A percentile compares a stretch with the other conserved stretches of the same genome.
phyloP scores from a whole-genome alignment of 176 grass and related monocot genomes.

The Carex scoparia region DNA sequence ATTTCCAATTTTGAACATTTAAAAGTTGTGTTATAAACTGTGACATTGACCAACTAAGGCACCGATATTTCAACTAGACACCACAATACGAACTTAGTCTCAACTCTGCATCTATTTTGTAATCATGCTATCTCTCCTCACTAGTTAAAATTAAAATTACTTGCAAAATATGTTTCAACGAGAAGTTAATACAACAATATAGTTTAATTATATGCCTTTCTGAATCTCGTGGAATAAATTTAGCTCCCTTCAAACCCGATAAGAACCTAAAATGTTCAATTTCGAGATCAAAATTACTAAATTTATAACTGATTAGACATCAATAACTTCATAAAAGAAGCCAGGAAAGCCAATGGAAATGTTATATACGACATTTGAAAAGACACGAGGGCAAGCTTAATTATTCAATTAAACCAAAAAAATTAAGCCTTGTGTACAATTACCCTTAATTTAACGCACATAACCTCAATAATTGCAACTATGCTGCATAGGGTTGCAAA shows the following conservation, averaged over 20 bases:
- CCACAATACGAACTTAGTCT: neutral
- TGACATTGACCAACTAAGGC: neutral
- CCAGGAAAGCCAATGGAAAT: neutral
- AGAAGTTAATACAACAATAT: neutral
- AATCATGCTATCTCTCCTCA: neutral
- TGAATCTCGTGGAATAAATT: neutral
- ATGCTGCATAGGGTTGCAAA: neutral
- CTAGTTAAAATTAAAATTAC: neutral
- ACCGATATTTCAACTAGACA: neutral
- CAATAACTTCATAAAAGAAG: conserved; percentile 3
- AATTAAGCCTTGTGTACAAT: neutral
- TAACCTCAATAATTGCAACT: neutral
- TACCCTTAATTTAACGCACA: neutral
- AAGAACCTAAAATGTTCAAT: neutral
- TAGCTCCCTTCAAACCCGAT: neutral
- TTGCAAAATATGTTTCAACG: neutral
- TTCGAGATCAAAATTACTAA: neutral
- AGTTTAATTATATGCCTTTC: neutral
- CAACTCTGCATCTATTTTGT: neutral
- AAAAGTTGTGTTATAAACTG: neutral
- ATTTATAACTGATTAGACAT: neutral
- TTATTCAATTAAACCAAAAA: neutral
- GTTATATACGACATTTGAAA: neutral
- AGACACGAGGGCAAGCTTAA: neutral
- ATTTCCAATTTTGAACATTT: neutral